Base-by-base conservation (phyloP, 805 yeast genomes). In the Komagataella pastoris region DNA sequence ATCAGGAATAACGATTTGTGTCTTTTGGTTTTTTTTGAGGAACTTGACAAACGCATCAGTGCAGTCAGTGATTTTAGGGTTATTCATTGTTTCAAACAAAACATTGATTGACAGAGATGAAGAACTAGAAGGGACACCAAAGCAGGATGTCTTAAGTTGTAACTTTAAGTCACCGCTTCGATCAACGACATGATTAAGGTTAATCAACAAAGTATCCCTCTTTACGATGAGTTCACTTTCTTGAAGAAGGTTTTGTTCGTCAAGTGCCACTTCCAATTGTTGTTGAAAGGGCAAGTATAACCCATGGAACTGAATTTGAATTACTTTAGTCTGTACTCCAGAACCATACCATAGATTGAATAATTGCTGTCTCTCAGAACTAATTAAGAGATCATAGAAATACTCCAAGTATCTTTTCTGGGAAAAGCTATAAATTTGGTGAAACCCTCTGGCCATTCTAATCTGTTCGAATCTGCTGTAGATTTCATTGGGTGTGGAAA, bases 371-470 rank as follows among this genome's bases (percentile, higher is more conserved):
- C 40, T 30, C 10, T 30, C 40, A 14, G n/a, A 10, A 30, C 40
- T 30, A 30, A 30, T 30, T 3, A 30, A 30, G 6, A 30, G 40
- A 30, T 30, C 40, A 17, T 58, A 56, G 51, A 60, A 80, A 61
- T 91, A 91, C 4, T 65, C 58, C 36, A 89, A 66, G 59, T 81
- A 88, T 47, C 91, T 62, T 23, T 72, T 62, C 64, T 91, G 97
- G 3, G 90, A 81, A 17, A 58, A 54, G 36, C 88, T 30, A 30
- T 30, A 12, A 30, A 30, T 30, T 12, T 30, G 40, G 40, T 30
- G 40, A 10, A 30, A 30, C 14, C 40, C 40, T 30, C 40, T 14
- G 14, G 40, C 40, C 40, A 30, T 30, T 30, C 40, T 30, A 14
- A 30, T 30, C 14, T 30, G 40, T 30, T 30, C 40, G 14, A 30